phyloP scores from a whole-genome alignment of 352 stramenopile species.

The Phytopythium mirpurense region DNA sequence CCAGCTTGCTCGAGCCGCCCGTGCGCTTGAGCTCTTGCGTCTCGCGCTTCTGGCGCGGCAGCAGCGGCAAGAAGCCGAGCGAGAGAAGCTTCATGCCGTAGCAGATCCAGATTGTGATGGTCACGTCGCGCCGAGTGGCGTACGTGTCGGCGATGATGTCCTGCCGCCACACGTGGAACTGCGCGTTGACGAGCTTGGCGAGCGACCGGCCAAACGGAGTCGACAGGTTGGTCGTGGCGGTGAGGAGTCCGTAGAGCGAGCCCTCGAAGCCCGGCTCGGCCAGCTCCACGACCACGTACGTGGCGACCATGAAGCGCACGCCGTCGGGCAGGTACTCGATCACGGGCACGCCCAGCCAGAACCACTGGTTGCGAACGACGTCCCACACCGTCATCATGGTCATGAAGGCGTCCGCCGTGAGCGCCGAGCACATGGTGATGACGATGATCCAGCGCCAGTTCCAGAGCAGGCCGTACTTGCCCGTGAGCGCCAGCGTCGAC shows the following conservation, averaged over 20 bases:
- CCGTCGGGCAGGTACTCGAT: conserved; percentile 44
- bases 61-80: conserved; percentile 36
- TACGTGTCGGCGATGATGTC: conserved; percentile 41
- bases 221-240: conserved; percentile 43
- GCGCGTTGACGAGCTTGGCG: conserved; percentile 46
- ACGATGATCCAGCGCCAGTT: conserved; percentile 53
- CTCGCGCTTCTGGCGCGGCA: conserved; percentile 43
- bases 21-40: conserved; percentile 39
- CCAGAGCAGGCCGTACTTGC: conserved; percentile 43
- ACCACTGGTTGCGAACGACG: conserved; percentile 57
- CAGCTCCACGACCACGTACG: conserved; percentile 60
- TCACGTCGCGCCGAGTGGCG: conserved; percentile 45
- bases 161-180: conserved; percentile 44
- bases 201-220: conserved; percentile 36
- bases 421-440: conserved; percentile 24
- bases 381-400: conserved; percentile 52
- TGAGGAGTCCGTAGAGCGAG: conserved; percentile 50
- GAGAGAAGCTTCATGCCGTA: conserved; percentile 54
- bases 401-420: conserved; percentile 40
- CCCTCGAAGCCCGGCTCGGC: conserved; percentile 43
- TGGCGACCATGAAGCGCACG: conserved; percentile 54
- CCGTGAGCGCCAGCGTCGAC: conserved; percentile 29
- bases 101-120: conserved; percentile 51
- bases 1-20: conserved; percentile 29
- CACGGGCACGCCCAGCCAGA: conserved; percentile 49